These are phyloP conservation scores for Dothidotthia symphoricarpi DNA, from an alignment of 2,329 filamentous ascomycete species.

Conservation along the genomic window DNA sequence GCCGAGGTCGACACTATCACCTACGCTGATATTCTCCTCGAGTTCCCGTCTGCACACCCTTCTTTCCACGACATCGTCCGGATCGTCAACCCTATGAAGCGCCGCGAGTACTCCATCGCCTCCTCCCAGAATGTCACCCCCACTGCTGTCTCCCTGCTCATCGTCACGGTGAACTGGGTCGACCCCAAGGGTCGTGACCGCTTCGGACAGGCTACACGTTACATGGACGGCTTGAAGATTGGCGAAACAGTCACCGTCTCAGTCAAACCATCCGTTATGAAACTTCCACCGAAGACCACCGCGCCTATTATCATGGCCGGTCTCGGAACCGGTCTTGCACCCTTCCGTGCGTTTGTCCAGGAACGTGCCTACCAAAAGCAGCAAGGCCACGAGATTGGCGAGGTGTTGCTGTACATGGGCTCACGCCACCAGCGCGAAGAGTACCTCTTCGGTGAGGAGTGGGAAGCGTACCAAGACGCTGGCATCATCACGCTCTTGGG, in stretches of 20 bases:
- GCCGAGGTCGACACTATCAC: slow-evolving; percentile 88
- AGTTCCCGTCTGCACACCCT: slow-evolving; percentile 87
- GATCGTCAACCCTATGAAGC: slow-evolving; percentile 89
- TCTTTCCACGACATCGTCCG: slow-evolving; percentile 83
- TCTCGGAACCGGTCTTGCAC: slow-evolving; percentile 93
- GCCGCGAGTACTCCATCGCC: slow-evolving; percentile 97
- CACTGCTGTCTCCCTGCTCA: slow-evolving; percentile 86
- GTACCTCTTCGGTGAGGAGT: slow-evolving; percentile 98
- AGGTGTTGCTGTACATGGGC: slow-evolving; percentile 93
- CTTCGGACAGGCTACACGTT: slow-evolving; percentile 89
- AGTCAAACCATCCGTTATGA: slow-evolving; percentile 98
- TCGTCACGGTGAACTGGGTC: slow-evolving; percentile 95
- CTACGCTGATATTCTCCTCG: slow-evolving; percentile 83
- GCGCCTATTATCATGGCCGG: slow-evolving; percentile 98
- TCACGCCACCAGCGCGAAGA: slow-evolving; percentile 97
- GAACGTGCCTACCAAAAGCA: slow-evolving; percentile 97
- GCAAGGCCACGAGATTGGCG: slow-evolving; percentile 91
- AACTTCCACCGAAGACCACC: slow-evolving; percentile 82
- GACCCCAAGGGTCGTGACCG: slow-evolving; percentile 84
- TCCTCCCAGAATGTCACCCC: slow-evolving; percentile 94
- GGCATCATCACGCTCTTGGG: slow-evolving; percentile 94
- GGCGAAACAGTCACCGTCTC: slow-evolving; percentile 83
- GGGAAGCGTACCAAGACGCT: slow-evolving; percentile 95
- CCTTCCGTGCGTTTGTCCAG: slow-evolving; percentile 99
- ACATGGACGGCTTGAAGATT: slow-evolving; percentile 72